Base-by-base conservation (phyloP, 768 basidiomycete species). In the Lanmaoa rubissima region DNA sequence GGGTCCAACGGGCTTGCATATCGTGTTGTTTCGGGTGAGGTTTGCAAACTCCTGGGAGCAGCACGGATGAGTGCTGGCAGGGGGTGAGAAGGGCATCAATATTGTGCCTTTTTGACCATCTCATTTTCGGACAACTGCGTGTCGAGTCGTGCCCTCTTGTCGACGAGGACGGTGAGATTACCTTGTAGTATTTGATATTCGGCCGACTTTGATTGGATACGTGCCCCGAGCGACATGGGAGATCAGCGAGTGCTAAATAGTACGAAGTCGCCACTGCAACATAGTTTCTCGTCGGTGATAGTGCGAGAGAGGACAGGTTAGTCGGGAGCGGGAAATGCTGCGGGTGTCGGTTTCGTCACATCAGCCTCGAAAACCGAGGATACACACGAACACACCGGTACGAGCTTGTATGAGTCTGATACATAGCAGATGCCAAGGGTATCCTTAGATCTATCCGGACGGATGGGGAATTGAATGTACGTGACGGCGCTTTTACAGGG, bases 1-100 rank as follows among this genome's bases (percentile, higher is more conserved):
- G 1, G 94, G 92, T 1, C 96, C 96, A 40, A 96, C 82, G 32
- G 91, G 82, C 76, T 98, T 98, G 79, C 86, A 98, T 8, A 98
- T 83, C 14, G 79, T 80, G 68, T 94, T 96, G 57, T 85, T 80
- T 5, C 85, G 75, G 42, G 86, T 87, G 53, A 98, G 72, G 31
- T 79, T 76, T 17, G 78, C 75, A 67, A 98, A 94, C 75, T 98
- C 96, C 94, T 98, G 68, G 26, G 24, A 47, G 54, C 54, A 38
- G 51, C 47, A 43, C 50, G 21, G 36, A 14, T 58, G 34, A 51
- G 31, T 31, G 31, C 26, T 31, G n/a, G 42, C 32, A 38, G 44
- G 50, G n/a, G 41, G 28, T 16, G 42, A 51, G 28, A n/a, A 47
- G 31, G 13, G 38, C 19, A 32, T 44, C 71, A 28, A 6, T 6